These are phyloP conservation scores for Scleromitrula shiraiana DNA, from an alignment of 2,329 filamentous ascomycete genomes.

Conservation along the genomic window DNA sequence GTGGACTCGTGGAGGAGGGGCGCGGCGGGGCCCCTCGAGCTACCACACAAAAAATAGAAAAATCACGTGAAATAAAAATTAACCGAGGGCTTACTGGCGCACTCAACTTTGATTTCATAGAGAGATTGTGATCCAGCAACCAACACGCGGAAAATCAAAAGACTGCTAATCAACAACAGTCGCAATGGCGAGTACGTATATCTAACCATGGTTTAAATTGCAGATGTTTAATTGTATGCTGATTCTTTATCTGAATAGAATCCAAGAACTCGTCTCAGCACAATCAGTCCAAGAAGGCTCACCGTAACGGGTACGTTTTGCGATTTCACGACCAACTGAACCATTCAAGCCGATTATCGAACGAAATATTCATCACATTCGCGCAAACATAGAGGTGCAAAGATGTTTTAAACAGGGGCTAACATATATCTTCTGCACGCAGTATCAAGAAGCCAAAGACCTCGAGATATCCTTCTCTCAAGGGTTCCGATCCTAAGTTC, in stretches of 20 bases:
- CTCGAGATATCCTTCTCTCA: slow-evolving; percentile 95
- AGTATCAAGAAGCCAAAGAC: slow-evolving; percentile 99
- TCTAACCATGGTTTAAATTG: too few species aligned
- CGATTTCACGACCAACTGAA: neutral
- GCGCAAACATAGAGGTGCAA: too few species aligned
- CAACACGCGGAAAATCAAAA: slow-evolving; percentile 3
- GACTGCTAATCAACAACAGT: slow-evolving; percentile 10
- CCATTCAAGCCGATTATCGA: neutral
- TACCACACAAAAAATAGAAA: neutral
- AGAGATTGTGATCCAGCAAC: neutral
- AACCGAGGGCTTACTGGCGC: neutral
- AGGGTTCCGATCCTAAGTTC: slow-evolving; percentile 99
- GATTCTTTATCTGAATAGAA: slow-evolving; percentile 41
- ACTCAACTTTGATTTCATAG: neutral
- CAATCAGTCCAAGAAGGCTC: slow-evolving; percentile 71
- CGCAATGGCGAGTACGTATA: slow-evolving; percentile 11
- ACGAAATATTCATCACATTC: neutral
- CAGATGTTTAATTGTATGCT: neutral
- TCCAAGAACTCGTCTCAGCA: slow-evolving; percentile 78
- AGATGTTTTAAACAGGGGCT: neutral
- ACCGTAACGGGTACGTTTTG: slow-evolving; percentile 84
- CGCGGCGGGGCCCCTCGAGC: neutral
- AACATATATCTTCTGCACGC: slow-evolving; percentile 20
- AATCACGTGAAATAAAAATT: neutral
- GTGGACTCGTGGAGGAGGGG: neutral